Evolutionary conservation across 1,139 yeast species (phyloP).

Genomic region (Suhomyces terraborum): DNA sequence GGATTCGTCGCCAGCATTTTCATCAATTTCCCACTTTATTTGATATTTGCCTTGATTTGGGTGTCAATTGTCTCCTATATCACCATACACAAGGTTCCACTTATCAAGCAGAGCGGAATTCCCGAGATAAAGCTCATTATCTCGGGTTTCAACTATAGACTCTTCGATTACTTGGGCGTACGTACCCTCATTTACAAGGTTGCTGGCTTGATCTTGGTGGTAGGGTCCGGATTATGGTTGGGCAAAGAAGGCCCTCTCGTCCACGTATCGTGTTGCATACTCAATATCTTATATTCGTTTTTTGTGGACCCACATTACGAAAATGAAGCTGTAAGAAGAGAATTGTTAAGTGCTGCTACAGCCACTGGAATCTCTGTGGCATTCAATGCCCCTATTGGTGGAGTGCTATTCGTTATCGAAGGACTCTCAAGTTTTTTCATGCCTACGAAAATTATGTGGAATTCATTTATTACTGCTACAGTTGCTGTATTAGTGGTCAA

Average conservation of each 20-base stretch:
- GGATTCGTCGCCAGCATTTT: conserved; percentile 23
- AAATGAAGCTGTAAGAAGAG: conserved; percentile 61
- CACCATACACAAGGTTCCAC: conserved; percentile 38
- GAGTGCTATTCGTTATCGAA: conserved; percentile 84
- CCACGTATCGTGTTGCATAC: conserved; percentile 74
- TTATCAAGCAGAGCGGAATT: conserved; percentile 65
- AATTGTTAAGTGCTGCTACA: conserved; percentile 76
- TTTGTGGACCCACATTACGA: conserved; percentile 41
- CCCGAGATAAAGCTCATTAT: conserved; percentile 66
- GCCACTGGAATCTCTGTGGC: conserved; percentile 95
- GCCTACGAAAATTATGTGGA: conserved; percentile 74
- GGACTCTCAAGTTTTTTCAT: conserved; percentile 64
- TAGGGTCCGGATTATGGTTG: conserved; percentile 84
- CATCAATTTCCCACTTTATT: conserved; percentile 43
- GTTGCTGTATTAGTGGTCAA: conserved; percentile 64
- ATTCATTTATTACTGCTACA: conserved; percentile 76
- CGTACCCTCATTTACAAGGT: conserved; percentile 52
- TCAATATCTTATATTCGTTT: conserved; percentile 34
- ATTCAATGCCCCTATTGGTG: conserved; percentile 93
- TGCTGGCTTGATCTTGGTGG: conserved; percentile 59
- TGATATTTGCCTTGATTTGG: conserved; percentile 31
- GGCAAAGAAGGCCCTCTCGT: conserved; percentile 96
- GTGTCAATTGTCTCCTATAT: conserved; percentile 34
- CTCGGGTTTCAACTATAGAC: conserved; percentile 55
- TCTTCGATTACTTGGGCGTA: conserved; percentile 48